A percentile compares a stretch with the other conserved stretches of the same genome.
Conservation (phyloP, 345 rosid genomes). For the Syzygium grande region DNA sequence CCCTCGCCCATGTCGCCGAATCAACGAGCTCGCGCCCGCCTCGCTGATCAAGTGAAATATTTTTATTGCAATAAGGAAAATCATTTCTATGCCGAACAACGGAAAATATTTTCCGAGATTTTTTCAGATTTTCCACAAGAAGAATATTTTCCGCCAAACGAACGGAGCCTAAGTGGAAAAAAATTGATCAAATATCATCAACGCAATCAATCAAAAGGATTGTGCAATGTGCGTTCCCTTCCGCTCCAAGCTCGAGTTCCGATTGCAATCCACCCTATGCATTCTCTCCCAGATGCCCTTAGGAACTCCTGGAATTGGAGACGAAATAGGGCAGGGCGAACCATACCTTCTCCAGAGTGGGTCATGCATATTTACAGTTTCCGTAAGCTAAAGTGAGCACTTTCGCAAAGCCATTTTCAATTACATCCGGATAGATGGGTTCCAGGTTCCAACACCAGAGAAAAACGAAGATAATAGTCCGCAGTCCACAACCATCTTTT, state of each 20-base stretch:
- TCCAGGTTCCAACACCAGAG: neutral
- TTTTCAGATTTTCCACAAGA: no score
- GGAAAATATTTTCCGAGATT: no score
- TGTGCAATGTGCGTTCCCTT: neutral
- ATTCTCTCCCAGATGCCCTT: neutral
- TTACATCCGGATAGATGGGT: neutral
- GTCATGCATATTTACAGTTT: neutral
- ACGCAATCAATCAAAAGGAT: neutral
- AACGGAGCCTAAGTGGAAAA: neutral
- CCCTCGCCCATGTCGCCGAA: no score
- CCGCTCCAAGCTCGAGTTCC: neutral
- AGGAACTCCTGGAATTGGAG: neutral
- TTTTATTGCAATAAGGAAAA: no score
- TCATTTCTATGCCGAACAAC: no score
- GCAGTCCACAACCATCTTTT: neutral
- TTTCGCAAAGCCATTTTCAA: neutral
- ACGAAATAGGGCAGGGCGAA: neutral
- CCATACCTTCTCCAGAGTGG: neutral
- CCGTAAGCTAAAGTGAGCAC: neutral
- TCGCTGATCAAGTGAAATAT: no score
- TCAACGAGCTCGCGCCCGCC: no score
- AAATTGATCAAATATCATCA: neutral
- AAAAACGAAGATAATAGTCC: neutral
- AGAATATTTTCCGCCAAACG: no score
- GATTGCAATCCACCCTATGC: neutral